These are phyloP conservation scores for Hippophae tibetana DNA, from an alignment of 306 rosid species.

Conservation along the genomic window DNA sequence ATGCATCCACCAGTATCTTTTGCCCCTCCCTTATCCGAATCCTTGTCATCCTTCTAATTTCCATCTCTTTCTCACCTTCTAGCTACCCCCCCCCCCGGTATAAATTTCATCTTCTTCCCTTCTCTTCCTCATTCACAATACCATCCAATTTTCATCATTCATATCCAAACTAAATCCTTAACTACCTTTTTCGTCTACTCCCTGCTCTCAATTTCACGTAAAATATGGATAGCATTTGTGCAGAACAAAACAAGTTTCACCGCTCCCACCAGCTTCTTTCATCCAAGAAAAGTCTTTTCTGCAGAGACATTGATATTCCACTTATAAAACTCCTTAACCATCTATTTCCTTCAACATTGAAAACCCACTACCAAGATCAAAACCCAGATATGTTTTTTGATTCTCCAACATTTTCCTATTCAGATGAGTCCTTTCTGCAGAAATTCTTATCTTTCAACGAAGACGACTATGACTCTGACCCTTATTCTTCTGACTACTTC, in stretches of 20 bases:
- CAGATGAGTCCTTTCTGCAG: slow-evolving; percentile 44
- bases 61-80: not conserved
- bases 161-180: too few species aligned
- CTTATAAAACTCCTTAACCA: slow-evolving; percentile 58
- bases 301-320: slow-evolving; percentile 43
- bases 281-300: slow-evolving; percentile 25
- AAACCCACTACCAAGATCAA: not conserved
- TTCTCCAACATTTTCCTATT: slow-evolving; percentile 30
- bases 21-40: slow-evolving; percentile 17
- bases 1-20: slow-evolving; percentile 43
- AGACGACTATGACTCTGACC: slow-evolving; percentile 36
- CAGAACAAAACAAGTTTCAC: slow-evolving; percentile 44
- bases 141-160: not conserved
- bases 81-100: slow-evolving; percentile 7
- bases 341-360: slow-evolving; percentile 7
- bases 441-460: slow-evolving; percentile 54
- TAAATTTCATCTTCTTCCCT: slow-evolving; percentile 23
- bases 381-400: slow-evolving; percentile 24
- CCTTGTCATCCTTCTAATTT: slow-evolving; percentile 20
- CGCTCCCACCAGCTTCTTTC: slow-evolving; percentile 33
- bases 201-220: not conserved
- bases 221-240: slow-evolving; percentile 37
- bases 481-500: slow-evolving; percentile 66
- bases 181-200: too few species aligned
- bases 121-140: slow-evolving; percentile 12